Evolutionary conservation across 176 grass and related monocot genomes (phyloP), one percentile per base, ranked within the genome.

Genomic region (Metroxylon sagu): DNA sequence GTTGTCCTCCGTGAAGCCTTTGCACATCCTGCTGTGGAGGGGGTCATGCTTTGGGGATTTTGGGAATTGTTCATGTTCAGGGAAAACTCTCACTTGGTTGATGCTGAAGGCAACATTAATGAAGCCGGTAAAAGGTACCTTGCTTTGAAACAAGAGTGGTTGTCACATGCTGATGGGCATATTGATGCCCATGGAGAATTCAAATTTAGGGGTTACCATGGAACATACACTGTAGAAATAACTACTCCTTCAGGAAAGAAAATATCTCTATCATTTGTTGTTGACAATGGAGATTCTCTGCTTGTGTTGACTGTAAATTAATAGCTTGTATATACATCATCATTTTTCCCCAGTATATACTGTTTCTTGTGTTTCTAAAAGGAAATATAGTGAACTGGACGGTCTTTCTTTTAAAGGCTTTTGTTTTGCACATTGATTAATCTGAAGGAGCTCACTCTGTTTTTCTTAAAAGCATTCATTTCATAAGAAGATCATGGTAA

Each of bases 41-140:
- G 93, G 17, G 52, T 97, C 5, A 29, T 97, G 43, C 88, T 97
- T 15, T 97, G 93, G 93, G 83, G 87, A 52, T 97, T 91, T 61
- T 97, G 93, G 93, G 93, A 97, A 69, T 29, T 83, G 72, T 91
- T 97, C 30, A 97, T 88, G 72, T 97, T 77, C 35, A 85, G 87
- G 23, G 79, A 88, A 48, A 74, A 97, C 4, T 80, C 83, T 17
- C 87, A 91, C 59, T 83, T 97, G 59, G 60, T 97, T 0, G 84
- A 97, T 12, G 84, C 76, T 3, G 81, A 97, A 62, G 93, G 93
- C 5, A 73, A 70, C 21, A 69, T 97, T 53, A 97, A 97, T 1
- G 93, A 97, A 68, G 81, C 93, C 10, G 93, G 93, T 49, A 86
- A 49, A 66, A 82, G 87, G 68, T 97, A 85, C 57, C 76, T 97